Evolutionary conservation across 2,329 filamentous ascomycete species (phyloP), one percentile per base, ranked within the genome.

Genomic region (Colletotrichum destructivum): DNA sequence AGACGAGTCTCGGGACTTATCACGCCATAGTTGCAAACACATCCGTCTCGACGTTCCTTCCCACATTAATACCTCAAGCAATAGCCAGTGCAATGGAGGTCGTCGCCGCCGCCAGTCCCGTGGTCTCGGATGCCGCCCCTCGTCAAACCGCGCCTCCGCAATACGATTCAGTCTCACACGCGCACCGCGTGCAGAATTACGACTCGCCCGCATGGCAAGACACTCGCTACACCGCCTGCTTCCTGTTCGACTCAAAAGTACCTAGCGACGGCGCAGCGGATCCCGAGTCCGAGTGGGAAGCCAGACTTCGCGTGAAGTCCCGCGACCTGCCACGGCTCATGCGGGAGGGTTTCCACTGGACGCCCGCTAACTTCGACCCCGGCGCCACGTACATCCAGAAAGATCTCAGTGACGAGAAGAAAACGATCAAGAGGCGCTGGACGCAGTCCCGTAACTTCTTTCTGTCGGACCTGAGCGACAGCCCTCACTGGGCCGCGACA

Each of bases 291-390:
- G 11, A 56, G 11, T 66, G 62, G 64, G 64, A 46, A 38, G 59
- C 35, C 3, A 56, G 35, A 11, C 47, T 70, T 0, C 56, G 15
- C 2, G 31, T 56, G 47, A 70, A 51, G 12, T 26, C 55, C 2
- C 23, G 31, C 0, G 42, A 70, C 4, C 8, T 72, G 4, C n/a
- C 26, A 1, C 60, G 54, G 3, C 47, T 70, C 6, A 62, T 72
- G 66, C 23, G 42, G 13, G 54, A 70, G 8, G 69, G 69, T 2
- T 40, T 72, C 42, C 31, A 65, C 55, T 72, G 61, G 61, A n/a
- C 31, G 4, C 21, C 4, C 0, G 55, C 42, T 15, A 70, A 72
- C 7, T 8, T 72, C 3, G 6, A 52, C 4, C 7, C 13, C 5
- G 35, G 26, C 3, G 26, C 23, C 4, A 54, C 44, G 3, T 69